phyloP scores from a whole-genome alignment of 2,329 filamentous ascomycete genomes.

The Cadophora sp. region DNA sequence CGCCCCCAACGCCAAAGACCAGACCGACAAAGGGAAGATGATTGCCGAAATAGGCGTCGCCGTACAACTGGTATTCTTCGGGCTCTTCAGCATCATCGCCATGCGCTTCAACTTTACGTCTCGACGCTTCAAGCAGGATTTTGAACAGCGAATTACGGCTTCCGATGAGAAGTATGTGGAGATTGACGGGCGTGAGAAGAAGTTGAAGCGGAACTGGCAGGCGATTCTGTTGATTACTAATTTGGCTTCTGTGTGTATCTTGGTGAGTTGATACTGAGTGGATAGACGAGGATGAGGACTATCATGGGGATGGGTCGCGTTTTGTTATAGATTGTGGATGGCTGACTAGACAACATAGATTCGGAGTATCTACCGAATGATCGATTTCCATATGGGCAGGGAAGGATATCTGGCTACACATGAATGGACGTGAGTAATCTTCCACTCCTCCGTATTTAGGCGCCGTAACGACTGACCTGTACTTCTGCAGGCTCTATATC shows the following conservation, averaged over 20 bases:
- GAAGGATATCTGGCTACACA: too few species aligned
- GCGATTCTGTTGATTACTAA: slow-evolving; percentile 44
- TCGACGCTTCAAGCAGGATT: slow-evolving; percentile 44
- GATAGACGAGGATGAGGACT: not conserved
- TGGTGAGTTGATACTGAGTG: slow-evolving; percentile 38
- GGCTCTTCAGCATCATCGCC: slow-evolving; percentile 53
- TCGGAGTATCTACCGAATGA: too few species aligned
- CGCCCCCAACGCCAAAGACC: slow-evolving; percentile 42
- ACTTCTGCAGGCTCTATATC: too few species aligned
- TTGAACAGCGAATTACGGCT: slow-evolving; percentile 40
- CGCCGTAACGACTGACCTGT: too few species aligned
- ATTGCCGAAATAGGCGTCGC: slow-evolving; percentile 40
- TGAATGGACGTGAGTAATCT: too few species aligned
- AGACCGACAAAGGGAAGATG: slow-evolving; percentile 46
- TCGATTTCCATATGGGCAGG: too few species aligned
- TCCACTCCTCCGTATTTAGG: too few species aligned
- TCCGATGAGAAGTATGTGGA: slow-evolving; percentile 33
- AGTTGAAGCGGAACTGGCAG: slow-evolving; percentile 43
- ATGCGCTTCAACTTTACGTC: slow-evolving; percentile 55
- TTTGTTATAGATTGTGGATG: too few species aligned
- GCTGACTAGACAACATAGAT: too few species aligned
- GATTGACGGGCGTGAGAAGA: slow-evolving; percentile 37
- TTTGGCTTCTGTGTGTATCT: slow-evolving; percentile 42
- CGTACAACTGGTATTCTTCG: slow-evolving; percentile 53
- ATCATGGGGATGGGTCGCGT: too few species aligned